phyloP scores from a whole-genome alignment of 2,329 filamentous ascomycete genomes.

The Fusarium sp. region DNA sequence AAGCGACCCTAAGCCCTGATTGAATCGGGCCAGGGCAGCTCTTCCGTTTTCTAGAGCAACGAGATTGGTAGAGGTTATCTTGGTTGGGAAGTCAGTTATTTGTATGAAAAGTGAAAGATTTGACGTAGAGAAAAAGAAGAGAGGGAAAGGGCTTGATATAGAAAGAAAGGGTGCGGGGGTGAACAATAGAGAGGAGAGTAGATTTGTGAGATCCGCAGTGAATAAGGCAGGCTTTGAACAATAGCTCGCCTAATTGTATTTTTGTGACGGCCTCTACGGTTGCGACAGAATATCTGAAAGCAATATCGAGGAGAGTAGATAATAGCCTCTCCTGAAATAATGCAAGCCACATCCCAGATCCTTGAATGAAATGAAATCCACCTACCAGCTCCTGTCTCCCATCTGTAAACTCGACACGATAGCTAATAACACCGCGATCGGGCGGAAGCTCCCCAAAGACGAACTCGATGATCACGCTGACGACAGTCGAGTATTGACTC shows the following conservation, averaged over 20 bases:
- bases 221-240: conserved; percentile 32
- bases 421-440: conserved; percentile 48
- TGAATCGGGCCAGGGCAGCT: conserved; percentile 47
- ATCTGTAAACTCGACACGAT: conserved; percentile 61
- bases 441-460: conserved; percentile 52
- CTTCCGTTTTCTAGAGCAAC: conserved; percentile 52
- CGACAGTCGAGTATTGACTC: conserved; percentile 50
- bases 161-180: conserved; percentile 20
- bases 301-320: neutral
- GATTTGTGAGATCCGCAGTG: conserved; percentile 35
- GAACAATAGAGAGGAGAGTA: conserved; percentile 28
- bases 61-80: conserved; percentile 53
- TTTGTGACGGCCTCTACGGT: neutral
- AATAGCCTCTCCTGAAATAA: conserved; percentile 1
- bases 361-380: conserved; percentile 29
- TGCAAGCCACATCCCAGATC: neutral
- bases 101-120: neutral
- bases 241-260: conserved; percentile 18
- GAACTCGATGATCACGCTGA: conserved; percentile 56
- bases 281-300: conserved; percentile 12
- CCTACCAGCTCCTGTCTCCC: conserved; percentile 61
- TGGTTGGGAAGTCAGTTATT: conserved; percentile 36
- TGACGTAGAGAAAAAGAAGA: neutral
- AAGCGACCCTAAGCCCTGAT: conserved; percentile 22
- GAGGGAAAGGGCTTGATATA: conserved; percentile 7